Percentiles rank a stretch among this genome's conserved stretches.
Evolutionary conservation across 208 protist genomes (phyloP).

Genomic region (Wallacemonas sp.): DNA sequence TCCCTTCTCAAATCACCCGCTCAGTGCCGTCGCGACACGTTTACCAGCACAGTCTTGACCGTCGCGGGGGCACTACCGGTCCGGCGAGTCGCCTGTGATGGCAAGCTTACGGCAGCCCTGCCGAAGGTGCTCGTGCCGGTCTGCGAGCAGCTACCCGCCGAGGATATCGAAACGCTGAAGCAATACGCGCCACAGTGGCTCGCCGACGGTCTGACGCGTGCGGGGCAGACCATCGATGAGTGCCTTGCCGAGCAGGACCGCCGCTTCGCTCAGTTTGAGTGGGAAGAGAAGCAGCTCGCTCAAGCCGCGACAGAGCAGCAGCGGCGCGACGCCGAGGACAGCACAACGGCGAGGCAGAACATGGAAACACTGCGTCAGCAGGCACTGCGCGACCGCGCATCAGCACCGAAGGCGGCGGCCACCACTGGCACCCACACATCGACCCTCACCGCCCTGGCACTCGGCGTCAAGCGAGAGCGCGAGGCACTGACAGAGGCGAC

Average conservation of each 20-base stretch:
- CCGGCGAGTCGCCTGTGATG: conserved; percentile 17
- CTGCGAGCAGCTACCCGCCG: conserved; percentile 21
- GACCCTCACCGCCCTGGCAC: not conserved
- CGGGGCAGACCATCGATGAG: conserved; percentile 30
- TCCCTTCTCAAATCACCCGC: conserved; percentile 44
- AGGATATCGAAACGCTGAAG: conserved; percentile 18
- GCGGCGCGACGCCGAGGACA: conserved; percentile 4
- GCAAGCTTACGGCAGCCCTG: conserved; percentile 18
- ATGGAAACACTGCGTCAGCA: conserved; percentile 9
- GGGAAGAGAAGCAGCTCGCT: conserved; percentile 38
- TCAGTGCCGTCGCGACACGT: conserved; percentile 21
- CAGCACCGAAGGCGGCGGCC: conserved; percentile 2
- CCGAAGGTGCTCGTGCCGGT: conserved; percentile 34
- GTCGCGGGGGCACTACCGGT: conserved; percentile 39
- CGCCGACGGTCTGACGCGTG: conserved; percentile 19
- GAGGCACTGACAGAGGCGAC: not conserved
- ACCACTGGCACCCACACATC: not conserved
- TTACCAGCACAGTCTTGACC: conserved; percentile 43
- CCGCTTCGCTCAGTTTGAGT: conserved; percentile 55
- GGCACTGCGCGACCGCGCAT: conserved; percentile 1
- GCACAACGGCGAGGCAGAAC: conserved; percentile 1
- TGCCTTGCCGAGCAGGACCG: conserved; percentile 48
- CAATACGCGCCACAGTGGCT: conserved; percentile 52
- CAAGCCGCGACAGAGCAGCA: conserved; percentile 22
- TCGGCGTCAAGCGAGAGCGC: conserved; percentile 17